A percentile compares a stretch with the other conserved stretches of the same genome.
Evolutionary conservation across 2,329 filamentous ascomycete species (phyloP).

Genomic region (Pezicula radicicola): DNA sequence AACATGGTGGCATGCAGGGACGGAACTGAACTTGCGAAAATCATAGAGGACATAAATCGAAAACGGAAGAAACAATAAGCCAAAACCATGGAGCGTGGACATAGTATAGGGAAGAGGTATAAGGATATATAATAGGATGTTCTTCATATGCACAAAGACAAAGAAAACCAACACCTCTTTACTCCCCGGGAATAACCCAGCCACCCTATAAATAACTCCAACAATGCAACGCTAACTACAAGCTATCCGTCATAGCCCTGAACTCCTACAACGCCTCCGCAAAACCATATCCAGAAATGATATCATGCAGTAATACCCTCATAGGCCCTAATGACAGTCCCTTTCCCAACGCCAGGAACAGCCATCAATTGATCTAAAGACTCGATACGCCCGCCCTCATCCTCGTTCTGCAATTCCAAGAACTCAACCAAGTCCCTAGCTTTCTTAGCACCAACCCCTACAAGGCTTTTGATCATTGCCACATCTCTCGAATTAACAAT

Average conservation of each 20-base stretch:
- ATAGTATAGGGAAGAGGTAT: no score
- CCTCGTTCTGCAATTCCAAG: slow-evolving; percentile 42
- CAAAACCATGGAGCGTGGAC: no score
- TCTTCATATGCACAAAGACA: no score
- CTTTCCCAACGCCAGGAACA: slow-evolving; percentile 55
- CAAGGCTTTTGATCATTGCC: slow-evolving; percentile 60
- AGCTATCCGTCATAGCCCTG: no score
- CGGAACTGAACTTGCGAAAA: no score
- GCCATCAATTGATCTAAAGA: slow-evolving; percentile 48
- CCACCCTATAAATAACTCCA: slow-evolving; percentile 7
- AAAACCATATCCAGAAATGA: neutral
- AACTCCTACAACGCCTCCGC: neutral
- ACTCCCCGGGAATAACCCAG: slow-evolving; percentile 2
- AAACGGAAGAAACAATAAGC: no score
- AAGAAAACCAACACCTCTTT: neutral
- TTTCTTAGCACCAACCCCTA: slow-evolving; percentile 71
- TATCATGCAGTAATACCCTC: slow-evolving; percentile 25
- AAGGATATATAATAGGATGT: no score
- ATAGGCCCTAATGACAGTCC: slow-evolving; percentile 52
- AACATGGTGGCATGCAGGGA: no score
- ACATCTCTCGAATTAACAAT: slow-evolving; percentile 74
- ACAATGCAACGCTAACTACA: slow-evolving; percentile 11
- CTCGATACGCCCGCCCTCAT: slow-evolving; percentile 40
- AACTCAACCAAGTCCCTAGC: slow-evolving; percentile 58
- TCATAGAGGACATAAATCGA: no score